Conservation (phyloP, 148 eudicot genomes). For the Polygonum aviculare region DNA sequence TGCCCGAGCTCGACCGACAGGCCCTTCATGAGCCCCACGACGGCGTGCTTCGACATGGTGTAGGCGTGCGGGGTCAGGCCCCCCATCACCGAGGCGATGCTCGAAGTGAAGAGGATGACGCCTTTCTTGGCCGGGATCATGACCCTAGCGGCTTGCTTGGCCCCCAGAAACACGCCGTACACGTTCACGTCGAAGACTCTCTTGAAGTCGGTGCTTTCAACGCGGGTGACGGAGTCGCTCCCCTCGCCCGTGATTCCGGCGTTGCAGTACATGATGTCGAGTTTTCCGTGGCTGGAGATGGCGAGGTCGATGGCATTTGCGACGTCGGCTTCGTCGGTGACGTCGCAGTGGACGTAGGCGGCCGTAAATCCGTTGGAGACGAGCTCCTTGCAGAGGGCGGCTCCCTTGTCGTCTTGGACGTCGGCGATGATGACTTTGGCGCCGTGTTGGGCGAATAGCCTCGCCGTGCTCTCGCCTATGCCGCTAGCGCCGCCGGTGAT, state of each 20-base stretch:
- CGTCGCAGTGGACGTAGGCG: constrained; percentile 35
- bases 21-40: constrained; percentile 31
- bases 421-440: constrained; percentile 54
- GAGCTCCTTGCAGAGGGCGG: constrained; percentile 16
- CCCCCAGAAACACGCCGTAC: constrained; percentile 31
- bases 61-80: constrained; percentile 32
- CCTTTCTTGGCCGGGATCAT: constrained; percentile 39
- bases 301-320: constrained; percentile 22
- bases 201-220: background rate
- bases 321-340: constrained; percentile 27
- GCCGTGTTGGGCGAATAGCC: constrained; percentile 36
- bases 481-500: constrained; percentile 68
- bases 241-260: constrained; percentile 26
- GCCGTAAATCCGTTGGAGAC: background rate
- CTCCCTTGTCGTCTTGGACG: constrained; percentile 32
- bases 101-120: constrained; percentile 35
- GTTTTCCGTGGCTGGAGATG: constrained; percentile 28
- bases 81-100: constrained; percentile 18
- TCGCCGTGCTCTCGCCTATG: constrained; percentile 39
- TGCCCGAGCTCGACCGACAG: constrained; percentile 35
- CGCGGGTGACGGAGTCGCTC: background rate
- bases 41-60: constrained; percentile 33
- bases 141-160: constrained; percentile 43
- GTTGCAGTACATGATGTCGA: constrained; percentile 56
- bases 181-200: constrained; percentile 25